Base-by-base conservation (phyloP, 2,329 filamentous ascomycete species). In the Achaetomium macrosporum region DNA sequence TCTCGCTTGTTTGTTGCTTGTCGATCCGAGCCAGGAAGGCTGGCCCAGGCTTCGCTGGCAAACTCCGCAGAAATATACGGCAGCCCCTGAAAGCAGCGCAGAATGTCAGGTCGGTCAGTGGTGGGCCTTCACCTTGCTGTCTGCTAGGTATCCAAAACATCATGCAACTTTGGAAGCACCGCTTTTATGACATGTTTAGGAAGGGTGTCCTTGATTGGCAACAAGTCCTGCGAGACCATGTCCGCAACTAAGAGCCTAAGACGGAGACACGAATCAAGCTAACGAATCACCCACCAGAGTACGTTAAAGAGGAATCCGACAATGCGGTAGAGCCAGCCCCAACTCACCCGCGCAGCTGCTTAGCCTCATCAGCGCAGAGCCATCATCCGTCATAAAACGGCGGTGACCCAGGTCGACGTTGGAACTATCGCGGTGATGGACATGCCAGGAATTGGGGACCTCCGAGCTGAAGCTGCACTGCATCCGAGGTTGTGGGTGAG, bases 381-480 rank as follows among this genome's bases (percentile, higher is more conserved):
- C 33, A 49, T 51, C 48, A 31, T 31, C 17, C 19, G 35, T 46
- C 44, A 30, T 48, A 37, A 49, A 51, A 42, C 3, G 37, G 37
- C 48, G 25, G 43, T 47, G 36, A 40, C 20, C 52, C 43, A 19
- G 17, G 39, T 47, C 10, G 4, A 15, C 3, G 4, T 42, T 33
- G 42, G 33, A 30, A 43, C 15, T 53, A 20, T 50, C 51, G 47
- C 42, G 31, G 37, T 29, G 33, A 42, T 51, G 44, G 48, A 25
- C 42, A 51, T 45, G 44, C 46, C 33, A 47, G 39, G 46, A 40
- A 51, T 53, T 55, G 55, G 55, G 50, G 39, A 45, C 51, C 55
- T 57, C 51, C 47, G 25, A n/a, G 29, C 29, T 9, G n/a, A 11
- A 25, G 20, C 49, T 40, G 35, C n/a, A 19, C 31, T 30, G 8